Percentiles rank a stretch among this genome's conserved stretches.
phyloP scores from a whole-genome alignment of 345 rosid genomes.

The Murraya paniculata region DNA sequence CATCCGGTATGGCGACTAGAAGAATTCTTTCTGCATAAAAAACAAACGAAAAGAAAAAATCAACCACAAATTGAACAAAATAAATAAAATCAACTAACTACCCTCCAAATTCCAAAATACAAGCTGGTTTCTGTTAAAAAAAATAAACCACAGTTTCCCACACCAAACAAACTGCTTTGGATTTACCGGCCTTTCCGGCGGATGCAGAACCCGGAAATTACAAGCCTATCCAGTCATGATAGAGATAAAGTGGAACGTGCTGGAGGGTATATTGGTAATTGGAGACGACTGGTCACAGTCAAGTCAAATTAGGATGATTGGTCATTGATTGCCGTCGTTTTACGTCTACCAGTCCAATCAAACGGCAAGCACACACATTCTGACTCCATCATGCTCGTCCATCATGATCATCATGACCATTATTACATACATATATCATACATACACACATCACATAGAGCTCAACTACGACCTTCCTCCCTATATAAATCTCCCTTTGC shows the following conservation, averaged over 20 bases:
- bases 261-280: conserved; percentile 12
- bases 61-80: neutral
- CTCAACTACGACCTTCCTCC: neutral
- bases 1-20: neutral
- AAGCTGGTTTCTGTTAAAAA: neutral
- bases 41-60: neutral
- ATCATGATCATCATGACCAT: neutral
- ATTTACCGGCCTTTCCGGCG: neutral
- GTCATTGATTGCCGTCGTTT: conserved; percentile 25
- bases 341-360: conserved; percentile 26
- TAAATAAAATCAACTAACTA: neutral
- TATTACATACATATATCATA: conserved; percentile 14
- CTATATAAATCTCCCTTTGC: conserved; percentile 32
- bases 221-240: neutral
- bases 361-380: conserved; percentile 39
- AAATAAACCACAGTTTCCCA: neutral
- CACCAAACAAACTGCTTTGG: neutral
- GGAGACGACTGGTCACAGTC: conserved; percentile 3
- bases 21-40: neutral
- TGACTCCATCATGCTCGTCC: conserved; percentile 26
- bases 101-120: neutral
- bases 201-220: neutral
- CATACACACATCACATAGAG: neutral
- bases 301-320: conserved; percentile 18
- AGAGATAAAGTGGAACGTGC: neutral